Evolutionary conservation across 1,284 basidiomycete genomes (phyloP), one percentile per base, ranked within the genome.

Genomic region (Sporisorium graminicola): DNA sequence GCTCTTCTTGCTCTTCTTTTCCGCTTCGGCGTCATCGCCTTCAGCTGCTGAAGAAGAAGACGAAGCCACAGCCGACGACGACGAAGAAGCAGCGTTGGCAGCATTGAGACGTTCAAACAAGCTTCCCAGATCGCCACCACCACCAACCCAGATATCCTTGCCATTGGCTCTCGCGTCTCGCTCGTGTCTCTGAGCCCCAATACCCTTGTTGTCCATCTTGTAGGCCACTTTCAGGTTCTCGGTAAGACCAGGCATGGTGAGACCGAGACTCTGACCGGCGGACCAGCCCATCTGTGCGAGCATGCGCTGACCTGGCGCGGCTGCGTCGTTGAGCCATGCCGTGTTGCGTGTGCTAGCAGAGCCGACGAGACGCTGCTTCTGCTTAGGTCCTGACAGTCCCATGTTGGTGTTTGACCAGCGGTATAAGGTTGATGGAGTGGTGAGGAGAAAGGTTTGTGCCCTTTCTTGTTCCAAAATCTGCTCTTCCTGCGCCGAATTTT

Each of bases 191-290:
- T 76, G 69, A 10, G 80, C 81, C 42, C 84, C 84, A 42, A 85
- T 83, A 16, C 84, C 84, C 60, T 83, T 84, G 64, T 83, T 85
- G 71, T 85, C 84, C 57, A 85, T 70, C 61, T 85, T 85, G 67
- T 81, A 77, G 5, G 80, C 69, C 13, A 82, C 79, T 42, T 80
- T 68, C 50, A 85, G 74, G 47, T 82, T 79, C 44, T 74, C 76
- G 16, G 78, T 73, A n/a, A 78, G 71, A 26, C 83, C 82, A 40
- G 74, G 68, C 66, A 72, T 67, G 47, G 63, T 65, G 31, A 69
- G 65, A 18, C 84, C 84, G 10, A 85, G 77, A 42, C 81, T 80
- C 44, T 81, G 73, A 42, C 84, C 84, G 7, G 77, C 63, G 16
- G 73, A 51, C 84, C 84, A 85, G 58, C 84, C 84, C 84, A 85